These are phyloP conservation scores for Phymatotrichopsis omnivora DNA, from an alignment of 2,329 filamentous ascomycete genomes.

Conservation along the genomic window DNA sequence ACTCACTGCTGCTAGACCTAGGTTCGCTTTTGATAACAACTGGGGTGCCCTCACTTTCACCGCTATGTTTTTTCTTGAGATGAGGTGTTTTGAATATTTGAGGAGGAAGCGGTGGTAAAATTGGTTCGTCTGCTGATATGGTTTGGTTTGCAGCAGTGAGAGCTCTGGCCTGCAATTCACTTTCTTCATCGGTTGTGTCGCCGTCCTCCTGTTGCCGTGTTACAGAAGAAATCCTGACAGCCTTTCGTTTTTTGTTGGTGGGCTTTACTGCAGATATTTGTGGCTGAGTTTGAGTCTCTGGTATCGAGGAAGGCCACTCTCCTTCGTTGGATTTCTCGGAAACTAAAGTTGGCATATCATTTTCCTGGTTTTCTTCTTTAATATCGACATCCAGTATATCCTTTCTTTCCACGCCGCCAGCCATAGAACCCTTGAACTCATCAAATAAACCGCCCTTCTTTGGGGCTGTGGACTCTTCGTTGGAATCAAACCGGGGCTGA, in stretches of 20 bases:
- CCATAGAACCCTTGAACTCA: slow-evolving; percentile 1
- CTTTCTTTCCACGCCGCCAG: not conserved
- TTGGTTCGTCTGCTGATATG: not conserved
- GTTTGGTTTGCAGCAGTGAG: slow-evolving; percentile 6
- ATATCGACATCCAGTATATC: slow-evolving; percentile 9
- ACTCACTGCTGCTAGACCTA: slow-evolving; percentile 14
- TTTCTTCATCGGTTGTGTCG: slow-evolving; percentile 16
- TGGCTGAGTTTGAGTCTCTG: slow-evolving; percentile 9
- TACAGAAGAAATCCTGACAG: not conserved
- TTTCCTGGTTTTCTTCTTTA: not conserved
- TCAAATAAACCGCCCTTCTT: slow-evolving; percentile 15
- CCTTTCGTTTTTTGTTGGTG: not conserved
- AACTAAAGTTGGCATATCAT: not conserved
- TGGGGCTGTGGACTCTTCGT: not conserved
- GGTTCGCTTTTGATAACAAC: slow-evolving; percentile 26
- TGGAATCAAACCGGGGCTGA: slow-evolving; percentile 7
- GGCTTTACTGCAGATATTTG: not conserved
- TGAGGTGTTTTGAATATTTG: slow-evolving; percentile 4
- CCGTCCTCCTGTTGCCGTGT: not conserved
- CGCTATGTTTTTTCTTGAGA: slow-evolving; percentile 9
- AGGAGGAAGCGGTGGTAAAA: not conserved
- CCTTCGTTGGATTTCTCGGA: not conserved
- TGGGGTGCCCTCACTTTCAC: slow-evolving; percentile 7
- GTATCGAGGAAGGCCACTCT: slow-evolving; percentile 1
- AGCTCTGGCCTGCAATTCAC: not conserved